A percentile compares a stretch with the other conserved stretches of the same genome.
phyloP scores from a whole-genome alignment of 2,329 filamentous ascomycete genomes.

The Bipolaris sorokiniana region DNA sequence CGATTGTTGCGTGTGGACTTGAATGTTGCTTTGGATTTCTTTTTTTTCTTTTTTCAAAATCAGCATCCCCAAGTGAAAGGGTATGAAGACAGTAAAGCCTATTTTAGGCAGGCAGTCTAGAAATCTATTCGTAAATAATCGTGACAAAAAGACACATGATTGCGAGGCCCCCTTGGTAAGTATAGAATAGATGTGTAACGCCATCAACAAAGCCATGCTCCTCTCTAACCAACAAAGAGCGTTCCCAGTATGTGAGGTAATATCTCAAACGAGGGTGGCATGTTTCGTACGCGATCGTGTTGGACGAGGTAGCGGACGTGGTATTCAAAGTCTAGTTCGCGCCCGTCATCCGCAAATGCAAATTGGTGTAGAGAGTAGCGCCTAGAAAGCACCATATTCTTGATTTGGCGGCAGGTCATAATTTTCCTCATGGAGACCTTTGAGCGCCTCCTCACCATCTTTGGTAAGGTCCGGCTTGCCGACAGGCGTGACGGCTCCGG shows the following conservation, averaged over 20 bases:
- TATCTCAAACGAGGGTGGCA: slow-evolving; percentile 19
- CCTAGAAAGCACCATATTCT: slow-evolving; percentile 49
- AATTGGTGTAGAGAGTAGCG: not conserved
- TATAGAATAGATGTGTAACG: slow-evolving; percentile 14
- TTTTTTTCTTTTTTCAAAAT: not conserved
- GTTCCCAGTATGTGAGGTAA: slow-evolving; percentile 1
- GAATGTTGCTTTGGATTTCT: not conserved
- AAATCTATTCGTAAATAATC: slow-evolving; percentile 15
- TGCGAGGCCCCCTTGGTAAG: slow-evolving; percentile 1
- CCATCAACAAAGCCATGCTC: slow-evolving; percentile 19
- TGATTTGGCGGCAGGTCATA: slow-evolving; percentile 56
- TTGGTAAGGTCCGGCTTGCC: slow-evolving; percentile 68
- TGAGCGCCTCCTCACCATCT: slow-evolving; percentile 65
- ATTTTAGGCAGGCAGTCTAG: slow-evolving; percentile 11
- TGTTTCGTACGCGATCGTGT: slow-evolving; percentile 3
- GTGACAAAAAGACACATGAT: slow-evolving; percentile 11
- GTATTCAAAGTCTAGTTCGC: slow-evolving; percentile 22
- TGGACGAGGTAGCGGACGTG: slow-evolving; percentile 18
- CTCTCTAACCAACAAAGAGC: slow-evolving; percentile 17
- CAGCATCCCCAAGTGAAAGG: not conserved
- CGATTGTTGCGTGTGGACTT: not conserved
- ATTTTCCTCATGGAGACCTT: slow-evolving; percentile 60
- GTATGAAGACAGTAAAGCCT: not conserved
- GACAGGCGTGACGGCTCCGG: slow-evolving; percentile 62
- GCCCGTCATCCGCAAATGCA: slow-evolving; percentile 6